Evolutionary conservation across 495 filamentous ascomycete species (phyloP).

Genomic region (Wilcoxina mikolae): DNA sequence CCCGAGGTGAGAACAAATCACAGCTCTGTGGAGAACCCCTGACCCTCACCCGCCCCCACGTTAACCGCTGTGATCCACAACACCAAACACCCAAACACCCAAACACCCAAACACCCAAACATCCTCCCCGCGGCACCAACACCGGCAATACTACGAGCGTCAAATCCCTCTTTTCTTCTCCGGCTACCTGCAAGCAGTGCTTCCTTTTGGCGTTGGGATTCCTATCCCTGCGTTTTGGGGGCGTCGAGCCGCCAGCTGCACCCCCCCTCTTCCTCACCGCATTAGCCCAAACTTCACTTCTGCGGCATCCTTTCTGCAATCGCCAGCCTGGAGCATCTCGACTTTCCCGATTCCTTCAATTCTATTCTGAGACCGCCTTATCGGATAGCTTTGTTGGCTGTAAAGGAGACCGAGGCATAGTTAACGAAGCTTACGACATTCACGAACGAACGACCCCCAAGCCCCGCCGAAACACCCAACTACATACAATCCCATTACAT

Average conservation of each 20-base stretch:
- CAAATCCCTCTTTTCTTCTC: no score
- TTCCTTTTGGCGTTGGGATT: neutral
- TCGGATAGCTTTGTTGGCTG: neutral
- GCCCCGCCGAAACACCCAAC: neutral
- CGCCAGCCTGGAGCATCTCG: neutral
- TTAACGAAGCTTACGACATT: neutral
- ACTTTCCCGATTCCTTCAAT: neutral
- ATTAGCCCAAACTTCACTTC: neutral
- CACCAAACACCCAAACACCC: no score
- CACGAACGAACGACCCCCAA: neutral
- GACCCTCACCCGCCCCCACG: neutral
- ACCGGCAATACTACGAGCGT: no score
- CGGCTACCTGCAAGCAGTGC: no score
- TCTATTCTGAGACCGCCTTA: neutral
- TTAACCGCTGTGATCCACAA: constrained; percentile 1
- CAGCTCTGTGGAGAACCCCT: neutral
- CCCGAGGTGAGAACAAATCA: no score
- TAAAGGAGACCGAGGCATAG: neutral
- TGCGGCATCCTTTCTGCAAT: neutral
- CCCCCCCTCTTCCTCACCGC: neutral
- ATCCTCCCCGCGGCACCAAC: neutral
- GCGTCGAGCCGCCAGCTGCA: neutral
- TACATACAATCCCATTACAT: no score
- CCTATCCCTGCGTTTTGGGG: neutral
- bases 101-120: neutral